Percentiles rank a stretch among this genome's conserved stretches.
Evolutionary conservation across 768 basidiomycete species (phyloP).

Genomic region (Xerocomus spinulosus): DNA sequence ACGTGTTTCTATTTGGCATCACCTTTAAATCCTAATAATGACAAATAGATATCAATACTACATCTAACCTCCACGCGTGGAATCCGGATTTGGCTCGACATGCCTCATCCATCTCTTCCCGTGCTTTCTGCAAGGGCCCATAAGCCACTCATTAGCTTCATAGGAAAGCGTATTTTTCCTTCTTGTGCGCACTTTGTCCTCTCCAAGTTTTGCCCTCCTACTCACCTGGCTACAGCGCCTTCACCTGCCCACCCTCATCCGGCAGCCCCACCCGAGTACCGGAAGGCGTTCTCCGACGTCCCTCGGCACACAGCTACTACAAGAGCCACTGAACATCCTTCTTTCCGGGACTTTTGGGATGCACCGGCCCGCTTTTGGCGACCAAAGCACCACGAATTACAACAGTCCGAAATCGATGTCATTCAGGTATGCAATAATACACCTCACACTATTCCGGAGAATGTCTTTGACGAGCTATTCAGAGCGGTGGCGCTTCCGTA

Average conservation of each 20-base stretch:
- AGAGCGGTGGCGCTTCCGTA: constrained; percentile 67
- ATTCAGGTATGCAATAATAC: constrained; percentile 48
- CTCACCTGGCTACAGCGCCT: constrained; percentile 30
- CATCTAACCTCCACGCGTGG: neutral
- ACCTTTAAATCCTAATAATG: constrained; percentile 16
- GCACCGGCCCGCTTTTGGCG: constrained; percentile 58
- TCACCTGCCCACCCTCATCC: constrained; percentile 54
- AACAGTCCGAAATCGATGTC: constrained; percentile 60
- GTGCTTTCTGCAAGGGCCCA: constrained; percentile 41
- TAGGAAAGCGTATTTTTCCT: constrained; percentile 55
- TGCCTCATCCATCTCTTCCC: constrained; percentile 35
- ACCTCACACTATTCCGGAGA: neutral
- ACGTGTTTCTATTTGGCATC: constrained; percentile 15
- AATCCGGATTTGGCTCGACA: constrained; percentile 6
- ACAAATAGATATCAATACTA: constrained; percentile 16
- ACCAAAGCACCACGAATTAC: constrained; percentile 44
- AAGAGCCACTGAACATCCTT: constrained; percentile 5
- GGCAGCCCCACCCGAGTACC: constrained; percentile 59
- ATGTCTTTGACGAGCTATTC: constrained; percentile 1
- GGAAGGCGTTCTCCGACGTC: constrained; percentile 45
- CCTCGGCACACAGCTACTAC: constrained; percentile 28
- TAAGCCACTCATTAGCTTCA: constrained; percentile 58
- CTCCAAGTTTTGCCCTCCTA: neutral
- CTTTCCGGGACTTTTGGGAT: constrained; percentile 59
- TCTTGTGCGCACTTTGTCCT: constrained; percentile 32